phyloP scores from a whole-genome alignment of 202 grass and related monocot genomes.

The Panicum virgatum region DNA sequence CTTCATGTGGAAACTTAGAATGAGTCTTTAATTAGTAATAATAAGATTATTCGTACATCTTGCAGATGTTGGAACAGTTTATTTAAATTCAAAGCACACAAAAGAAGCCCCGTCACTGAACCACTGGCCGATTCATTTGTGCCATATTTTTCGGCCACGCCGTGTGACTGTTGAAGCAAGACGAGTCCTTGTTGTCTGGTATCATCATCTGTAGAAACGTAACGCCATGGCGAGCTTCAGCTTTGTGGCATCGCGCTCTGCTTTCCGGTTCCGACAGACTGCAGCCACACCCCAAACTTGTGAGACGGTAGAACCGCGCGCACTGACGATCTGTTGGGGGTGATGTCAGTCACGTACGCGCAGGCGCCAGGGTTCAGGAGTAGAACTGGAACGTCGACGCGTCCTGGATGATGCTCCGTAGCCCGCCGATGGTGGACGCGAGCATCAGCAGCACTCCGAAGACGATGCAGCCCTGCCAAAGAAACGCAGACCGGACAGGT shows the following conservation, averaged over 20 bases:
- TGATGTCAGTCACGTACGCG: not conserved
- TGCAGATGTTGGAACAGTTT: not conserved
- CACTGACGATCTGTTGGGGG: not conserved
- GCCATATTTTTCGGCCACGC: not conserved
- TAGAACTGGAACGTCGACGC: slow-evolving; percentile 70
- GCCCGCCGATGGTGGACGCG: slow-evolving; percentile 63
- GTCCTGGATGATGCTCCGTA: slow-evolving; percentile 69
- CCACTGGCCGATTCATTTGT: not conserved
- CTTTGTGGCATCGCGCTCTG: not conserved
- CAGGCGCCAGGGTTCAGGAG: slow-evolving; percentile 41
- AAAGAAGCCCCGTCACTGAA: not conserved
- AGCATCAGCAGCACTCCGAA: slow-evolving; percentile 60
- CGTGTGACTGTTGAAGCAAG: not conserved
- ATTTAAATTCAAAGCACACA: not conserved
- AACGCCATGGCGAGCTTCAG: not conserved
- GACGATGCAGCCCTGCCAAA: slow-evolving; percentile 69
- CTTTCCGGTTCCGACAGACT: not conserved
- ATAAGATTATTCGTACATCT: too few species aligned
- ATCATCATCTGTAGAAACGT: not conserved
- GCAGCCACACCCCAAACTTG: not conserved
- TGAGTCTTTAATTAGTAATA: too few species aligned
- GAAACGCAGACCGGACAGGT: not conserved
- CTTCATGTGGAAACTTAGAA: too few species aligned
- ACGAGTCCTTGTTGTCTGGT: not conserved
- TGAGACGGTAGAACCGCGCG: not conserved